phyloP scores from a whole-genome alignment of 2,329 filamentous ascomycete genomes.

The Biscogniauxia marginata region DNA sequence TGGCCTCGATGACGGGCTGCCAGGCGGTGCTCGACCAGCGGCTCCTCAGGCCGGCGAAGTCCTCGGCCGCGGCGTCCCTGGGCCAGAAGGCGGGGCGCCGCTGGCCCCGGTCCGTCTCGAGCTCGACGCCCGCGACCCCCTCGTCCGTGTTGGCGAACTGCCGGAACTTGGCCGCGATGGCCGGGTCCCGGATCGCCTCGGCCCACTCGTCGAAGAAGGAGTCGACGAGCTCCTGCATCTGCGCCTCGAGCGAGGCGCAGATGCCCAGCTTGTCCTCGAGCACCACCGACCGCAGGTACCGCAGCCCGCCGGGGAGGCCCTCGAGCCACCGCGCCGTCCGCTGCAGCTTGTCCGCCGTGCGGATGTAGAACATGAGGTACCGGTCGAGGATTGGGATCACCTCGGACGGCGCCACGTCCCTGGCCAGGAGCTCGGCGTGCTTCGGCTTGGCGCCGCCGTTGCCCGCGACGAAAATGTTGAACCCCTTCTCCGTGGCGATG shows the following conservation, averaged over 20 bases:
- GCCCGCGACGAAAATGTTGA: constrained; percentile 87
- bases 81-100: constrained; percentile 75
- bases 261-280: constrained; percentile 86
- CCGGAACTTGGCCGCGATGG: constrained; percentile 66
- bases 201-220: constrained; percentile 92
- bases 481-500: constrained; percentile 89
- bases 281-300: constrained; percentile 78
- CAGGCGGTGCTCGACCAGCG: constrained; percentile 68
- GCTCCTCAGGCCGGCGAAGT: constrained; percentile 66
- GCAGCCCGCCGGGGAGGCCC: constrained; percentile 76
- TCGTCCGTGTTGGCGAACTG: constrained; percentile 85
- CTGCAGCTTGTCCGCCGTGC: constrained; percentile 86
- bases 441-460: constrained; percentile 85
- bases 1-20: constrained; percentile 74
- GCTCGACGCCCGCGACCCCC: constrained; percentile 66
- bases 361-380: constrained; percentile 91
- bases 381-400: constrained; percentile 82
- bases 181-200: constrained; percentile 70
- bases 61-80: constrained; percentile 58
- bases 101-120: constrained; percentile 71
- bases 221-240: constrained; percentile 83
- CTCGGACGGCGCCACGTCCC: constrained; percentile 80
- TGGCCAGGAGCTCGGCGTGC: constrained; percentile 80
- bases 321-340: constrained; percentile 88
- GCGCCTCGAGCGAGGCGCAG: constrained; percentile 76